Conservation (phyloP, 2,329 filamentous ascomycete genomes). For the Fusarium duplospermum region DNA sequence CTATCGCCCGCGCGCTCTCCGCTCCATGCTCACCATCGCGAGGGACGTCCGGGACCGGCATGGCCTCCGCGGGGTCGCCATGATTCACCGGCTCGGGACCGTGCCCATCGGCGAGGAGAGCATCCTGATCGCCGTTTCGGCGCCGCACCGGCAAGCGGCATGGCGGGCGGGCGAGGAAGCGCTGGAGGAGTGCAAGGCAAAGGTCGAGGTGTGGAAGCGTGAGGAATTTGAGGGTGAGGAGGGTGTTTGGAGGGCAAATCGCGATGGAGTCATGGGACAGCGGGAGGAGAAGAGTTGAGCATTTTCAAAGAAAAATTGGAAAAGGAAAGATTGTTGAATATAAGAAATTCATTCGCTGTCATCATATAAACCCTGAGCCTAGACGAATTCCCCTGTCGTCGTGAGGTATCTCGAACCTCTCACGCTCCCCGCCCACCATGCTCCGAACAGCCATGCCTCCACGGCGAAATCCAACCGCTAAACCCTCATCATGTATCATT, state of each 20-base stretch:
- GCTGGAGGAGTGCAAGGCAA: slow-evolving; percentile 85
- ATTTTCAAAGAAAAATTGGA: background rate
- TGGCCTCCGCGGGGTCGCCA: slow-evolving; percentile 76
- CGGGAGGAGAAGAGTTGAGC: slow-evolving; percentile 48
- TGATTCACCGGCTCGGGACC: slow-evolving; percentile 85
- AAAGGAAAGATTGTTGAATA: background rate
- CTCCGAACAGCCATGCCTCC: slow-evolving; percentile 3
- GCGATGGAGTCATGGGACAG: slow-evolving; percentile 74
- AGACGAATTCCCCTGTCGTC: background rate
- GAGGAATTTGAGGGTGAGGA: slow-evolving; percentile 86
- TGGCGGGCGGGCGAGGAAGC: slow-evolving; percentile 93
- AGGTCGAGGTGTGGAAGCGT: slow-evolving; percentile 94
- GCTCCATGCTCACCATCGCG: slow-evolving; percentile 75
- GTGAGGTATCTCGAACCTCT: background rate
- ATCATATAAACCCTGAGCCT: slow-evolving; percentile 16
- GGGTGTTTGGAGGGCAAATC: slow-evolving; percentile 88
- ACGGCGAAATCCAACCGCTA: slow-evolving; percentile 14
- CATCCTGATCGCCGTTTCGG: slow-evolving; percentile 87
- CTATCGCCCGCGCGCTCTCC: slow-evolving; percentile 77
- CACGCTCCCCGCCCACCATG: background rate
- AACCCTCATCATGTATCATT: slow-evolving; percentile 2
- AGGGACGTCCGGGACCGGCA: slow-evolving; percentile 69
- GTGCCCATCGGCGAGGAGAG: slow-evolving; percentile 95
- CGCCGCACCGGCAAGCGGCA: slow-evolving; percentile 84
- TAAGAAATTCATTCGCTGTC: background rate